Evolutionary conservation across 1,139 yeast genomes (phyloP).

Genomic region (Pichia sp.): DNA sequence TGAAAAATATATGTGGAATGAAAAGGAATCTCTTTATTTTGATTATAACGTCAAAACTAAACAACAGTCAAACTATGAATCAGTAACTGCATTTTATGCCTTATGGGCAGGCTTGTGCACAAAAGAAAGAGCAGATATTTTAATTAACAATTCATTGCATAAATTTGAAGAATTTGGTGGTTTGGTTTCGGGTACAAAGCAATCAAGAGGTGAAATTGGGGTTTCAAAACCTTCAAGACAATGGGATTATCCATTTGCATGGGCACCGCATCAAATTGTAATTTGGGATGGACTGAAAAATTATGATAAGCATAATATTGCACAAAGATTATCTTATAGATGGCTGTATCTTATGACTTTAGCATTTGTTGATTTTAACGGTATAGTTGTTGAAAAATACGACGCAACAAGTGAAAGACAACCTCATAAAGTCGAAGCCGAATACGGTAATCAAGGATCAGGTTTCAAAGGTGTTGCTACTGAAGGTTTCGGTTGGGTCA

Average conservation of each 20-base stretch:
- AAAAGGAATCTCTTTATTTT: conserved; percentile 67
- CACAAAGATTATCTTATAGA: conserved; percentile 70
- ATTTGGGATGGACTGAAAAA: conserved; percentile 84
- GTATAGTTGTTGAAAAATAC: conserved; percentile 93
- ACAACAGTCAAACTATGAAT: conserved; percentile 61
- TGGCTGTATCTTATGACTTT: conserved; percentile 90
- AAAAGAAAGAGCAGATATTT: conserved; percentile 59
- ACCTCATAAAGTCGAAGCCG: conserved; percentile 92
- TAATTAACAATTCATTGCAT: conserved; percentile 57
- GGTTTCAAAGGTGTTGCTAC: conserved; percentile 91
- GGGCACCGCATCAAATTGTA: conserved; percentile 98
- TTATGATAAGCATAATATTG: conserved; percentile 62
- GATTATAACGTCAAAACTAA: conserved; percentile 70
- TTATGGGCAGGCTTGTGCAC: conserved; percentile 80
- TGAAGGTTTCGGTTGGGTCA: conserved; percentile 98
- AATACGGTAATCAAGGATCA: conserved; percentile 94
- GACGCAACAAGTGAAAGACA: conserved; percentile 78
- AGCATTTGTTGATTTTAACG: conserved; percentile 90
- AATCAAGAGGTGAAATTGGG: conserved; percentile 68
- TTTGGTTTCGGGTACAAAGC: conserved; percentile 74
- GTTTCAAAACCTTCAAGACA: conserved; percentile 78
- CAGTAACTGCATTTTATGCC: conserved; percentile 92
- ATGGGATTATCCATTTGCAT: conserved; percentile 97
- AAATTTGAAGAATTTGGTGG: conserved; percentile 88
- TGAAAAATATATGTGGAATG: conserved; percentile 80